Base-by-base conservation (phyloP, 345 rosid species). In the Trapa bicornis region DNA sequence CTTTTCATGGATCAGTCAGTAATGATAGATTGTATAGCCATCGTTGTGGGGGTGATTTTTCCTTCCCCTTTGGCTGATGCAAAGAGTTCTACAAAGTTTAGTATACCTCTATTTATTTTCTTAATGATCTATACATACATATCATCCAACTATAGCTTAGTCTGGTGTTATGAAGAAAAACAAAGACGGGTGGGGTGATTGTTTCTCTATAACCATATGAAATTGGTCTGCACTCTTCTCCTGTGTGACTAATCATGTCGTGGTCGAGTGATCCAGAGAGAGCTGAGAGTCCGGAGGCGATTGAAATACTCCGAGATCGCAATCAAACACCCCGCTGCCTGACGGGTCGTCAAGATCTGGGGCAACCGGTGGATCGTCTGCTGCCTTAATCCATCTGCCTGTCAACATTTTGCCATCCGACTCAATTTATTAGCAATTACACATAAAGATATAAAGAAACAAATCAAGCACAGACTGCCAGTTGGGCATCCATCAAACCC, bases 321-420 rank as follows among this genome's bases (percentile, higher is more conserved):
- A 60, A 95, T 72, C 66, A 95, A 69, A 74, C 97, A 85, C 60
- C 94, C 79, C 12, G 99, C 99, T 33, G 89, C 83, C 78, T 95
- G 99, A 38, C 90, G 89, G 37, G 80, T 86, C 17, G 99, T 91
- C 57, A 95, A 75, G 66, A 91, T 35, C 57, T 91, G 96, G 47
- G 81, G 80, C 68, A 95, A 75, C 65, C 92, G 85, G 64, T 86
- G 96, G 36, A 95, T 50, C 39, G 87, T 85, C 67, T 91, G 97
- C 71, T 86, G 96, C 82, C 99, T 91, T 88, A 95, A 58, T 77
- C 85, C 81, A 75, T 95, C 99, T 22, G 94, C 99, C 99, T 95
- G 97, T 38, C 35, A 45, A 57, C 9, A n/a, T 57, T 22, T 32
- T 22, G n/a, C 17, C 17, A 7, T 9, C 12, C 9, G 1, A 35